Evolutionary conservation across 495 filamentous ascomycete species (phyloP).

Genomic region (Sordaria brevicollis): DNA sequence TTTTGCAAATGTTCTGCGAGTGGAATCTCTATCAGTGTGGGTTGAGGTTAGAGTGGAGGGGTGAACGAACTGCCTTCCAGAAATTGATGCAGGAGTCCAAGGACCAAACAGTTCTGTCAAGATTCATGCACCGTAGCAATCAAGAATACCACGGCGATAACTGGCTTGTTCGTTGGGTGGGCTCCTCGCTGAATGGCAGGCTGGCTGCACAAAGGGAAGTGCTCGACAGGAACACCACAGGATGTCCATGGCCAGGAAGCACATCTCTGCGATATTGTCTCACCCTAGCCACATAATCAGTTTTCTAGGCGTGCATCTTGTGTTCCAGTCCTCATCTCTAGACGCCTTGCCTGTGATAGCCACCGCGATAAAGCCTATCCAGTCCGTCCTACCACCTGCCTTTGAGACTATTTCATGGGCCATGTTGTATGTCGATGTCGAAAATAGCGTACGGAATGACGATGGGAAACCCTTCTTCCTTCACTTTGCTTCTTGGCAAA

Average conservation of each 20-base stretch:
- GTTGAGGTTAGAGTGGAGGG: no score
- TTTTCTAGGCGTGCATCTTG: not conserved
- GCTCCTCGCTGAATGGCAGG: no score
- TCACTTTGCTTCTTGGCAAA: not conserved
- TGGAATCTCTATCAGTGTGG: not conserved
- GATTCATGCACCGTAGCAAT: not conserved
- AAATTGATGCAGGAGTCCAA: not conserved
- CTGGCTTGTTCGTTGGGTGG: no score
- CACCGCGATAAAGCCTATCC: not conserved
- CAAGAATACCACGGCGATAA: not conserved
- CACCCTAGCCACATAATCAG: not conserved
- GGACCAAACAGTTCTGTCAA: no score
- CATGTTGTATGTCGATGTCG: not conserved
- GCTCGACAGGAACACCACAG: not conserved
- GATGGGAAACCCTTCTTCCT: not conserved
- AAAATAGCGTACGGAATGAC: not conserved
- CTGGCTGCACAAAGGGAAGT: not conserved
- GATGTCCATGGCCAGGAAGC: no score
- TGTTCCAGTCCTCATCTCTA: not conserved
- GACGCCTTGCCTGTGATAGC: not conserved
- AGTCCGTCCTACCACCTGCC: not conserved
- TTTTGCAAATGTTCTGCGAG: not conserved
- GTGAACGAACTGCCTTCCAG: not conserved
- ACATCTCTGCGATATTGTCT: not conserved
- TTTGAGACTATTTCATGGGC: no score